Evolutionary conservation across 768 basidiomycete genomes (phyloP).

Genomic region (Agrocybe chaxingu): DNA sequence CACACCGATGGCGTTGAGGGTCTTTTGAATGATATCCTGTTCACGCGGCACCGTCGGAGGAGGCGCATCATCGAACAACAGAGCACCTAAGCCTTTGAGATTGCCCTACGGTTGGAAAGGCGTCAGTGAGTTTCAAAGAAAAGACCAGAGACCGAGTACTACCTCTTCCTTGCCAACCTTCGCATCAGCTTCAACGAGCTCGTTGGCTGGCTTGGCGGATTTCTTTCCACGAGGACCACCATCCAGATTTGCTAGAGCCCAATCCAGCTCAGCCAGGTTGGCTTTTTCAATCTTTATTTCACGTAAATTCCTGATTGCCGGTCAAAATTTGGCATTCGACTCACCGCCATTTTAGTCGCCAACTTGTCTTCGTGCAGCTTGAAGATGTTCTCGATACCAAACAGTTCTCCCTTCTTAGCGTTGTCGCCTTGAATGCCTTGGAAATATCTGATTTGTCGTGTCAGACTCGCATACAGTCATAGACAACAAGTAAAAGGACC

Average conservation of each 20-base stretch:
- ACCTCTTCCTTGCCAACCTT: conserved; percentile 43
- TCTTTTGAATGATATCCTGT: conserved; percentile 48
- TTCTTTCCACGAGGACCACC: conserved; percentile 22
- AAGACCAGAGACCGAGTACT: conserved; percentile 11
- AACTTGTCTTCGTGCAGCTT: conserved; percentile 65
- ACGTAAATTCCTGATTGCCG: background rate
- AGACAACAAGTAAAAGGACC: conserved; percentile 31
- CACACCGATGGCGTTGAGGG: conserved; percentile 59
- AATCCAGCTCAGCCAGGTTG: conserved; percentile 70
- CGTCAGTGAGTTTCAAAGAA: background rate
- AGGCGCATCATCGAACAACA: conserved; percentile 68
- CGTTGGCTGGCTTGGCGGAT: conserved; percentile 25
- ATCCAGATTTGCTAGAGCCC: conserved; percentile 71
- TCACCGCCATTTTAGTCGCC: conserved; percentile 72
- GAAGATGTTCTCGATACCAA: conserved; percentile 85
- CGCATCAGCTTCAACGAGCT: conserved; percentile 44
- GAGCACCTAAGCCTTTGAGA: conserved; percentile 55
- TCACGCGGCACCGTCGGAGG: conserved; percentile 29
- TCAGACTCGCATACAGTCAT: background rate
- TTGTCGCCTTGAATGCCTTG: conserved; percentile 80
- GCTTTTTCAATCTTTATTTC: conserved; percentile 70
- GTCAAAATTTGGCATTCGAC: conserved; percentile 14
- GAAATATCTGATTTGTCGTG: conserved; percentile 58
- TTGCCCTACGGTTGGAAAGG: conserved; percentile 36
- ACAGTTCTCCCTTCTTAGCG: conserved; percentile 74